phyloP scores from a whole-genome alignment of 331 rosid species.

The Quercus lobata region DNA sequence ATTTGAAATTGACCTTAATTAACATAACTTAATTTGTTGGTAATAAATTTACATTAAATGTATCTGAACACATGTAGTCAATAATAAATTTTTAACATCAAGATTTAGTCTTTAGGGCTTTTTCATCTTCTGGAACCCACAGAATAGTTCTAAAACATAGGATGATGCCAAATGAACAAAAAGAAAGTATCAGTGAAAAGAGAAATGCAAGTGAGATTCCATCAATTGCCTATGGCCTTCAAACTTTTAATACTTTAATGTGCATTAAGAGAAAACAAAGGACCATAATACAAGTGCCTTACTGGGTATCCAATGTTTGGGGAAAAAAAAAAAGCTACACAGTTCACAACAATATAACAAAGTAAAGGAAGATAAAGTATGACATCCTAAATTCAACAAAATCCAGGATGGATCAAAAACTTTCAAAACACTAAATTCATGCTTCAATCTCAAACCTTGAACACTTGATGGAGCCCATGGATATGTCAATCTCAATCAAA shows the following conservation, averaged over 20 bases:
- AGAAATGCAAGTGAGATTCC: constrained; percentile 3
- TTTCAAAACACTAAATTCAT: constrained; percentile 13
- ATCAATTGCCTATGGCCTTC: constrained; percentile 4
- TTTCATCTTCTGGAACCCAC: constrained; percentile 7
- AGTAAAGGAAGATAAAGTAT: constrained; percentile 19
- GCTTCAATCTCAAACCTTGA: constrained; percentile 92
- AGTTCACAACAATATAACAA: constrained; percentile 33
- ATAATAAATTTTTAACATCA: not conserved
- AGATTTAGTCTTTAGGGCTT: not conserved
- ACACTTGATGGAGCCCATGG: constrained; percentile 94
- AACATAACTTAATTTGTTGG: not conserved
- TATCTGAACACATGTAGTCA: not conserved
- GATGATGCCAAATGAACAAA: not conserved
- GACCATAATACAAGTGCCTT: constrained; percentile 35
- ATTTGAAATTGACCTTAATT: not conserved
- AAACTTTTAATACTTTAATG: constrained; percentile 34
- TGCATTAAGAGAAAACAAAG: constrained; percentile 37
- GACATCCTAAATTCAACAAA: constrained; percentile 39
- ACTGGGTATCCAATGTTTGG: constrained; percentile 55
- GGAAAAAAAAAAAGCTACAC: constrained; percentile 21
- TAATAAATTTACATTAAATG: not conserved
- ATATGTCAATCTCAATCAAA: constrained; percentile 86
- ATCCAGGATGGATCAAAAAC: constrained; percentile 42
- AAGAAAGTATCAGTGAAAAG: not conserved
- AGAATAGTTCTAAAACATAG: not conserved